These are phyloP conservation scores for Trichoderma virens DNA, from an alignment of 495 filamentous ascomycete genomes.

Conservation along the genomic window DNA sequence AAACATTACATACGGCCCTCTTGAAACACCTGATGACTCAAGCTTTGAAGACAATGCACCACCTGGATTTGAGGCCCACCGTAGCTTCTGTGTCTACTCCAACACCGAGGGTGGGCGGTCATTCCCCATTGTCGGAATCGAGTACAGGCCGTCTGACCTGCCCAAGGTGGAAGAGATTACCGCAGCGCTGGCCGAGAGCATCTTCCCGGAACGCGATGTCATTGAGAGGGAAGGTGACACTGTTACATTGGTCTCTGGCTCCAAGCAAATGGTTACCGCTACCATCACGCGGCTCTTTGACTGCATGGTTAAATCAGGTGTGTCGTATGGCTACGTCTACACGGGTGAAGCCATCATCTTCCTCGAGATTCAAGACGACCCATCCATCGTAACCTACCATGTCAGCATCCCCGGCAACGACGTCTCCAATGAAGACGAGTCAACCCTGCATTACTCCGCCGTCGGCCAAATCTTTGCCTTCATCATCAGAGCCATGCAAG, in stretches of 20 bases:
- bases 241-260: neutral
- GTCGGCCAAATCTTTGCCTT: neutral
- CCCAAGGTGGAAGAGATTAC: neutral
- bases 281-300: neutral
- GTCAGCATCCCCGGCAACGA: neutral
- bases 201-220: neutral
- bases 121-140: neutral
- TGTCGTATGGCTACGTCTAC: neutral
- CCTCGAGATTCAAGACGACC: neutral
- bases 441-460: neutral
- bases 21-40: neutral
- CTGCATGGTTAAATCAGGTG: neutral
- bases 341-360: neutral
- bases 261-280: neutral
- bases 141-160: neutral
- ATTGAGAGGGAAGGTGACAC: neutral
- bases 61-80: neutral
- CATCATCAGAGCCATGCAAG: neutral
- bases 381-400: neutral
- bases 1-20: neutral
- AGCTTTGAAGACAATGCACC: neutral
- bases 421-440: neutral
- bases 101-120: neutral
- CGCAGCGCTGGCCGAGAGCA: neutral
- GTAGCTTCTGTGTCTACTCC: neutral